Evolutionary conservation across 352 stramenopile genomes (phyloP).

Genomic region (Aphanomyces euteiches): DNA sequence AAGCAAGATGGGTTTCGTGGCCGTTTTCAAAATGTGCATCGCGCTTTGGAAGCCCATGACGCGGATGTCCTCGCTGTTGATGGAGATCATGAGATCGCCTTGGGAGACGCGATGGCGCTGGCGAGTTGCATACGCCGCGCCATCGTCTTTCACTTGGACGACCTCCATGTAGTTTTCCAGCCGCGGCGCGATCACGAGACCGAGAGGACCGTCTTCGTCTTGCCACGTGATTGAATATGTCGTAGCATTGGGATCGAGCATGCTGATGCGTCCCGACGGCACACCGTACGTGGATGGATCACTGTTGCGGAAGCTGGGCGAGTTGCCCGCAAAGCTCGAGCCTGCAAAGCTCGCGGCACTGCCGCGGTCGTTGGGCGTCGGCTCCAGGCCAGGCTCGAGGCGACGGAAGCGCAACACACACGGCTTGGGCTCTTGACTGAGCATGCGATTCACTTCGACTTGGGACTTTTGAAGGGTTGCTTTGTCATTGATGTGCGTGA

Average conservation of each 20-base stretch:
- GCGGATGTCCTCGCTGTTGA: slow-evolving; percentile 90
- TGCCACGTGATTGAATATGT: slow-evolving; percentile 89
- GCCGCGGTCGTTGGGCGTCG: neutral
- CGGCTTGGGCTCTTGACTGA: slow-evolving; percentile 22
- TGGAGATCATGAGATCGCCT: slow-evolving; percentile 75
- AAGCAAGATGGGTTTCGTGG: slow-evolving; percentile 76
- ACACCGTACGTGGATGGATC: neutral
- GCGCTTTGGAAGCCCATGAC: slow-evolving; percentile 85
- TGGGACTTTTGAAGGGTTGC: slow-evolving; percentile 20
- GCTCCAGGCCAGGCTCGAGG: slow-evolving; percentile 12
- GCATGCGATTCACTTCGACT: slow-evolving; percentile 24
- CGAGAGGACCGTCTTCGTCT: slow-evolving; percentile 77
- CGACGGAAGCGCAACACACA: slow-evolving; percentile 25
- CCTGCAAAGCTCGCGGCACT: neutral
- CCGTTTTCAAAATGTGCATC: slow-evolving; percentile 83
- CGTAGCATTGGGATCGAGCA: slow-evolving; percentile 49
- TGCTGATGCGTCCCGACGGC: slow-evolving; percentile 35
- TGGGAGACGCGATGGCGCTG: slow-evolving; percentile 80
- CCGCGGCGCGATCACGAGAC: slow-evolving; percentile 70
- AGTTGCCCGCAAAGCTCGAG: neutral
- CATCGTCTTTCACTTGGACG: slow-evolving; percentile 86
- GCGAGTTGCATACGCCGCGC: slow-evolving; percentile 39
- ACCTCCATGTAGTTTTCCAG: slow-evolving; percentile 85
- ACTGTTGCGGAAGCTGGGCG: slow-evolving; percentile 1
- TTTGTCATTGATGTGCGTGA: slow-evolving; percentile 27